A percentile compares a stretch with the other conserved stretches of the same genome.
Evolutionary conservation across 306 rosid species (phyloP).

Genomic region (Sechiopsis laciniata): DNA sequence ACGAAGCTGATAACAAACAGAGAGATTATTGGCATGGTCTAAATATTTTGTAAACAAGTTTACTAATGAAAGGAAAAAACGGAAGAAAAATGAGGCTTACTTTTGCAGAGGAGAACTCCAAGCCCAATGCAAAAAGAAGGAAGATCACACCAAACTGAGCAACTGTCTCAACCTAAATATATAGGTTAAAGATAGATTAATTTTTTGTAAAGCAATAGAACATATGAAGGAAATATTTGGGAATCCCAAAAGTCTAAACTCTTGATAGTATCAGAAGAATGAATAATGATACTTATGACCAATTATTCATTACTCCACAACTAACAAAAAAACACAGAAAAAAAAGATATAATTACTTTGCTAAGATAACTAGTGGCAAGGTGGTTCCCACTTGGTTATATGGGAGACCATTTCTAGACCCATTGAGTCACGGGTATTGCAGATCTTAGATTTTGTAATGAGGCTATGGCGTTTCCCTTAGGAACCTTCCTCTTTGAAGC

Average conservation of each 20-base stretch:
- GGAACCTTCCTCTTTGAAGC: not conserved
- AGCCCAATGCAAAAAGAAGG: slow-evolving; percentile 89
- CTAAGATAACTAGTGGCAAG: not conserved
- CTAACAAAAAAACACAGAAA: not conserved
- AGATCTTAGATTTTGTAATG: not conserved
- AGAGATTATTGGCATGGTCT: slow-evolving; percentile 7
- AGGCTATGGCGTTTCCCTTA: not conserved
- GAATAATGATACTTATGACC: not conserved
- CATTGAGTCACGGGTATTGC: not conserved
- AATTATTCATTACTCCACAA: not conserved
- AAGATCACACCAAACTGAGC: slow-evolving; percentile 99
- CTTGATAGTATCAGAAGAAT: slow-evolving; percentile 9
- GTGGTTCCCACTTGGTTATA: not conserved
- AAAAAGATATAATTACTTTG: not conserved
- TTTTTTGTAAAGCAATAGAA: not conserved
- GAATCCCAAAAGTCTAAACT: slow-evolving; percentile 3
- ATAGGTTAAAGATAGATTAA: not conserved
- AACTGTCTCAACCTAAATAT: slow-evolving; percentile 84
- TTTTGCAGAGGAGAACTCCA: slow-evolving; percentile 85
- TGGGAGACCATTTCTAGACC: not conserved
- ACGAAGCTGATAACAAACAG: slow-evolving; percentile 46
- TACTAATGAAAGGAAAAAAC: slow-evolving; percentile 21
- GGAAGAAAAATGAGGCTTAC: slow-evolving; percentile 30
- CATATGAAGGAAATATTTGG: not conserved
- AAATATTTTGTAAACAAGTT: not conserved